These are phyloP conservation scores for Fusarium newnesense DNA, from an alignment of 2,329 filamentous ascomycete genomes.

Conservation along the genomic window DNA sequence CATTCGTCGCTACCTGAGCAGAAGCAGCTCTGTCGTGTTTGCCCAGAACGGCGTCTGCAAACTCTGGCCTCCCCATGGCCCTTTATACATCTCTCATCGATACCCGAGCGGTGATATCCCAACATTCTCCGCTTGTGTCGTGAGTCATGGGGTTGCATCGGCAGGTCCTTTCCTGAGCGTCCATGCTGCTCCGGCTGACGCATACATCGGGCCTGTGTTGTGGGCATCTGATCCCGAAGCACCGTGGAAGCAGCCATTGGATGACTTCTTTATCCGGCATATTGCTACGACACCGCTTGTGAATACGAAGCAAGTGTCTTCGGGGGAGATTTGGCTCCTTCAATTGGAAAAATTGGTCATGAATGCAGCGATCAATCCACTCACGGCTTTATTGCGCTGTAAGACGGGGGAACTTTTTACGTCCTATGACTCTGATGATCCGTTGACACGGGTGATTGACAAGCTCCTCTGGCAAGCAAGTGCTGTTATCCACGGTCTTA, in stretches of 20 bases:
- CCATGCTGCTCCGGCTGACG: conserved; percentile 3
- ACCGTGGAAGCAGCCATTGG: not conserved
- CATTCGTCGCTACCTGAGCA: not conserved
- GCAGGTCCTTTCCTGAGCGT: conserved; percentile 8
- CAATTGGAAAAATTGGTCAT: conserved; percentile 12
- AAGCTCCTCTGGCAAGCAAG: not conserved
- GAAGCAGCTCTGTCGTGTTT: conserved; percentile 2
- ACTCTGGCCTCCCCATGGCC: conserved; percentile 12
- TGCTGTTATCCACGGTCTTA: conserved; percentile 1
- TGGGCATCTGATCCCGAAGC: not conserved
- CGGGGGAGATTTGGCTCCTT: not conserved
- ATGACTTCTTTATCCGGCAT: not conserved
- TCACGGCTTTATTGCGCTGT: not conserved
- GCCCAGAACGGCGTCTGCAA: conserved; percentile 16
- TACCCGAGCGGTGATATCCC: not conserved
- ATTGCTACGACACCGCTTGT: not conserved
- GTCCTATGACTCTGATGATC: not conserved
- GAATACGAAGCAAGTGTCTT: not conserved
- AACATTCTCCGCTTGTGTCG: conserved; percentile 5
- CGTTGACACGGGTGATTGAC: not conserved
- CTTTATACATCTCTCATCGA: conserved; percentile 1
- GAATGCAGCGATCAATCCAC: conserved; percentile 12
- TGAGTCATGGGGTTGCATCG: conserved; percentile 11
- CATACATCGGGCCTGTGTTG: conserved; percentile 2
- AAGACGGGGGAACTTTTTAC: conserved; percentile 2